These are phyloP conservation scores for Boechera retrofracta DNA, from an alignment of 345 rosid species.

Conservation along the genomic window DNA sequence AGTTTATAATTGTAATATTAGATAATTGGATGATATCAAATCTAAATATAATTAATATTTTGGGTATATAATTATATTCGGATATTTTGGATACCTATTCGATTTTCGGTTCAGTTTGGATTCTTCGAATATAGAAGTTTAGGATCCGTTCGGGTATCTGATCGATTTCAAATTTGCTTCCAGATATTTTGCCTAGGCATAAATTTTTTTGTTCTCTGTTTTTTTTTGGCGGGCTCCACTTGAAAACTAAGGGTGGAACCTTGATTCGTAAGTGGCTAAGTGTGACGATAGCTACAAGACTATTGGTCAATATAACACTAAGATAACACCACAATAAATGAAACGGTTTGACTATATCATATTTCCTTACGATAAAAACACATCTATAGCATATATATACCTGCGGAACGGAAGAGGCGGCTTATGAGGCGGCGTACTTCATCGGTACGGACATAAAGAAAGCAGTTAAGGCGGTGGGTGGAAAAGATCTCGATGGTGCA, in stretches of 20 bases:
- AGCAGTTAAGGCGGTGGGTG: conserved; percentile 47
- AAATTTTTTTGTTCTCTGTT: background rate
- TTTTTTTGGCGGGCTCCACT: background rate
- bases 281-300: background rate
- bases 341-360: conserved; percentile 6
- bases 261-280: background rate
- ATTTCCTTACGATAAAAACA: background rate
- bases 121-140: too few species aligned
- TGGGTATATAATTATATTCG: too few species aligned
- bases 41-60: too few species aligned
- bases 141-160: too few species aligned
- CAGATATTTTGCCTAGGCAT: too few species aligned
- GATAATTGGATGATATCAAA: too few species aligned
- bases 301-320: background rate
- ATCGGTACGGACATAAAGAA: conserved; percentile 46
- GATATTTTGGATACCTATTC: too few species aligned
- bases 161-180: too few species aligned
- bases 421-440: conserved; percentile 49
- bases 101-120: too few species aligned
- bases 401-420: conserved; percentile 38
- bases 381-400: conserved; percentile 28
- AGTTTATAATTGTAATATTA: too few species aligned
- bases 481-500: conserved; percentile 56
- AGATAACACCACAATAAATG: conserved; percentile 9
- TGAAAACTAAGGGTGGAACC: background rate